Evolutionary conservation across 2,329 filamentous ascomycete genomes (phyloP), one percentile per base, ranked within the genome.

Genomic region (Ophiostoma fasciatum): DNA sequence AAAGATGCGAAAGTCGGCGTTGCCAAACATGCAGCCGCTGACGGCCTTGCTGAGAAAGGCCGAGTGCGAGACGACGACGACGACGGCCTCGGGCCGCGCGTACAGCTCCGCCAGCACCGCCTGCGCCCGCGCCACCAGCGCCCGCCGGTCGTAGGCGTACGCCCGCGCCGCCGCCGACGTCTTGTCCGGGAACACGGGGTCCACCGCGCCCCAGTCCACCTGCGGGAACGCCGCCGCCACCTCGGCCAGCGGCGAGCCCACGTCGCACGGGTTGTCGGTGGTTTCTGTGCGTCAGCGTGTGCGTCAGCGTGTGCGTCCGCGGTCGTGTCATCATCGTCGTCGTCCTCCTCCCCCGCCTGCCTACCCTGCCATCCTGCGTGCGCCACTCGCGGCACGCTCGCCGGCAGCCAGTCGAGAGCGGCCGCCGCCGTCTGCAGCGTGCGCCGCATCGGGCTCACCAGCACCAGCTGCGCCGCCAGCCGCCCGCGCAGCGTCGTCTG

Each of bases 281-380:
- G 64, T 71, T 29, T 38, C 39, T 32, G 13, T 19, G n/a, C n/a
- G n/a, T n/a, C n/a, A n/a, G n/a, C n/a, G n/a, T n/a, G n/a, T 30
- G 26, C 13, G 8, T 28, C 26, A 38, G 40, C 53, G 48, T 40
- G 49, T 7, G 7, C 29, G 29, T 7, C 14, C 7, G 8, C n/a
- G 13, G 8, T 5, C n/a, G 14, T 13, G 4, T 28, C 13, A 15
- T 4, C 9, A 27, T 12, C 5, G 5, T 5, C 25, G 13, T 18
- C n/a, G 7, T 32, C 9, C 14, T 5, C 19, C 10, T 22, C 18
- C 4, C 7, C 13, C 22, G 26, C 13, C 27, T 30, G 13, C 28
- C 3, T 33, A 74, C 70, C 71, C 60, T 81, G 76, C 76, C 76
- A 81, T 37, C 63, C 62, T 4, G 76, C 73, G 46, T 73, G 63